Evolutionary conservation across 768 basidiomycete genomes (phyloP).

Genomic region (Pisolithus albus): DNA sequence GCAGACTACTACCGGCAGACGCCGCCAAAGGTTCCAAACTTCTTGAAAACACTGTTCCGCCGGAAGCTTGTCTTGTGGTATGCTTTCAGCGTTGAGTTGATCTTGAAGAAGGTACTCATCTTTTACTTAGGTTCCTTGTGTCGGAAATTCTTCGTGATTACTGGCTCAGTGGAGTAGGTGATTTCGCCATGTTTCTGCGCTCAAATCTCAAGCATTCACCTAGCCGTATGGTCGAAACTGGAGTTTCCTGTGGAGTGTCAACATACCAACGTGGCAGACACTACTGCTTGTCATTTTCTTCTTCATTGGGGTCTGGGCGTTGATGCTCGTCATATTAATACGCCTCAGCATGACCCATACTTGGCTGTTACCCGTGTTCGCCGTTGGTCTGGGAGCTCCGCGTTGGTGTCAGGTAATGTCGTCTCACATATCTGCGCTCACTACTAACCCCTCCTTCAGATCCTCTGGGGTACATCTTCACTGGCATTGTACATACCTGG

Average conservation of each 20-base stretch:
- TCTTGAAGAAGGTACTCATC: background rate
- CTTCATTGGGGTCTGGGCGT: slow-evolving; percentile 84
- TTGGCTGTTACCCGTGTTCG: slow-evolving; percentile 91
- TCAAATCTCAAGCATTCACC: slow-evolving; percentile 9
- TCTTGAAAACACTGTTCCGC: slow-evolving; percentile 82
- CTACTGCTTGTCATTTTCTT: slow-evolving; percentile 72
- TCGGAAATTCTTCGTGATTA: slow-evolving; percentile 90
- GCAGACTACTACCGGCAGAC: slow-evolving; percentile 86
- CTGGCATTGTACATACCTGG: slow-evolving; percentile 94
- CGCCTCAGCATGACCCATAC: slow-evolving; percentile 91
- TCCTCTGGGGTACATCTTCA: slow-evolving; percentile 94
- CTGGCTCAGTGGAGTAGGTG: slow-evolving; percentile 78
- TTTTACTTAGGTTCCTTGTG: slow-evolving; percentile 60
- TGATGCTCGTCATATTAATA: slow-evolving; percentile 67
- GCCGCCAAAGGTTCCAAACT: slow-evolving; percentile 91
- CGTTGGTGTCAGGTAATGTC: slow-evolving; percentile 81
- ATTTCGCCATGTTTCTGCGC: background rate
- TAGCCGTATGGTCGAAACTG: slow-evolving; percentile 92
- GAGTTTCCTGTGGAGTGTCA: slow-evolving; percentile 85
- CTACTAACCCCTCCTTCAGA: slow-evolving; percentile 32
- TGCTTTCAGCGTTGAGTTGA: slow-evolving; percentile 2
- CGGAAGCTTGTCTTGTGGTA: slow-evolving; percentile 86
- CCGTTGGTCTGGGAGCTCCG: slow-evolving; percentile 89
- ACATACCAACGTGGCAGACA: slow-evolving; percentile 78
- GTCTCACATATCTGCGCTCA: background rate